Base-by-base conservation (phyloP, 2,329 filamentous ascomycete genomes). In the Ophiosphaerella herpotricha region DNA sequence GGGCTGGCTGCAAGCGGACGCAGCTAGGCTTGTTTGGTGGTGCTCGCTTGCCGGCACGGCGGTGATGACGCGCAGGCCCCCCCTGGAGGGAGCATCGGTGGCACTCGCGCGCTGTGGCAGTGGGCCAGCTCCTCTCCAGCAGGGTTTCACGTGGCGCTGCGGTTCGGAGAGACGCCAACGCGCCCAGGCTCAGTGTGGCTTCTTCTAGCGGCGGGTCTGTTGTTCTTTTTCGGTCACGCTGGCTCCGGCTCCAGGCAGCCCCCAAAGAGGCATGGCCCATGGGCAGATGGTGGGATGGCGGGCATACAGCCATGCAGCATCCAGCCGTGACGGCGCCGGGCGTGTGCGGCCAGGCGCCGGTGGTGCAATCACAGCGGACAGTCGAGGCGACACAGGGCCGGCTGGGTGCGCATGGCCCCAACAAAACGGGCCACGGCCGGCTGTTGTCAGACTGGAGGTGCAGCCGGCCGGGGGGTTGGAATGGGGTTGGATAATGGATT, bases 111-210 rank as follows among this genome's bases (percentile, higher is more conserved):
- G 34, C 9, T 59, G 60, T 64, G 62, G 59, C 63, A 59, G 51
- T 54, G 34, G 54, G 35, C 40, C 43, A 50, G 44, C 53, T 46
- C 48, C 26, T 29, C 11, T 58, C 31, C 14, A 38, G 23, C 45
- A 48, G 39, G 58, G 61, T 68, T 68, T 70, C 66, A 70, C 67
- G 67, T 71, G 68, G 68, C 63, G 59, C 26, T 29, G 52, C 54
- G 54, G 60, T 59, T 50, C 47, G 43, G 46, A 43, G 50, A 46
- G 39, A 46, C 54, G 50, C 52, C 43, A 51, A 48, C 35, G 42
- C 54, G 57, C 61, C 63, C 50, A 62, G 58, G 58, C 50, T 54
- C 53, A 56, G 54, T 56, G 64, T 61, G 66, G 66, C 58, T 55
- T 54, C 48, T 50, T 52, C 55, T 61, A 61, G 62, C 57, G 63